Percentiles rank a stretch among this genome's conserved stretches.
Evolutionary conservation across 441 rosid genomes (phyloP).

Genomic region (Iberis amara): DNA sequence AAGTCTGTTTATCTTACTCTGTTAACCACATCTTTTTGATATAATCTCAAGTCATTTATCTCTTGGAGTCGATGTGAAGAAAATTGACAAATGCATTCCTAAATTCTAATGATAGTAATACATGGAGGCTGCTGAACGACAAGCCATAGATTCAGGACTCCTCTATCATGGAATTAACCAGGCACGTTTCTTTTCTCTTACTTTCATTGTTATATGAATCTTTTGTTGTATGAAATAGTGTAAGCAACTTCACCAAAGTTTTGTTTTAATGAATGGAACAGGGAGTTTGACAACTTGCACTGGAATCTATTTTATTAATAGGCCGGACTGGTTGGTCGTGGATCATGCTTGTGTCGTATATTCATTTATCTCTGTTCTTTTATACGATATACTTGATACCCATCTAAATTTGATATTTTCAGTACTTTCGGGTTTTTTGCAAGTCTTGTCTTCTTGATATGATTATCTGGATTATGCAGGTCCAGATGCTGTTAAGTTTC

Average conservation of each 20-base stretch:
- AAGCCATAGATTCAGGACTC: conserved; percentile 66
- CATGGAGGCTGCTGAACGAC: conserved; percentile 58
- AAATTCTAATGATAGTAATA: not conserved
- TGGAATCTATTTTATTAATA: conserved; percentile 57
- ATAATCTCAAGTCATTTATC: too few species aligned
- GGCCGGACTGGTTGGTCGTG: conserved; percentile 66
- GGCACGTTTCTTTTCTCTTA: conserved; percentile 28
- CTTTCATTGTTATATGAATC: not conserved
- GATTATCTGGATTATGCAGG: conserved; percentile 36
- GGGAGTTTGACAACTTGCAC: conserved; percentile 60
- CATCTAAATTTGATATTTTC: not conserved
- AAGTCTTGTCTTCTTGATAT: conserved; percentile 13
- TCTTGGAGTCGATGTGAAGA: too few species aligned
- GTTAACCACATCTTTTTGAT: too few species aligned
- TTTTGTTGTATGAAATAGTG: too few species aligned
- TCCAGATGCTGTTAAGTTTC: conserved; percentile 65
- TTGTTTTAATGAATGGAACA: conserved; percentile 24
- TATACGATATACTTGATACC: conserved; percentile 68
- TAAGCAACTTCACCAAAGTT: too few species aligned
- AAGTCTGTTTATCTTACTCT: too few species aligned
- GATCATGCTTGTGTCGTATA: conserved; percentile 78
- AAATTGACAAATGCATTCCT: too few species aligned
- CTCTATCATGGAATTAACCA: conserved; percentile 40
- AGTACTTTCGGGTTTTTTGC: not conserved
- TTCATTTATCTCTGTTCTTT: conserved; percentile 62